Evolutionary conservation across 441 rosid species (phyloP).

Genomic region (Populus hybrid): DNA sequence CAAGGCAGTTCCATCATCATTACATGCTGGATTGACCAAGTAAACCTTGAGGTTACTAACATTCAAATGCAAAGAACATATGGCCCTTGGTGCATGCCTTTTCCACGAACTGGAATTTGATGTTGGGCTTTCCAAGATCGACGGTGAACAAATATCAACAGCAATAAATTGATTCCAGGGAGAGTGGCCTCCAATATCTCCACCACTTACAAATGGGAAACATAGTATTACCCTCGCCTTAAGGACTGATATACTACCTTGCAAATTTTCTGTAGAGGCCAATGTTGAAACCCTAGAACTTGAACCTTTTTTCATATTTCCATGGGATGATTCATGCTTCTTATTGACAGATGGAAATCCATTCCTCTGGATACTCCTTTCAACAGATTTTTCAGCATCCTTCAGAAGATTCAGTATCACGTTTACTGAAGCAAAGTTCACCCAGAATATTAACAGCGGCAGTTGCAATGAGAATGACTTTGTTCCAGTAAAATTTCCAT

Average conservation of each 20-base stretch:
- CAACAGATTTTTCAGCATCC: constrained; percentile 43
- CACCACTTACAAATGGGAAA: constrained; percentile 55
- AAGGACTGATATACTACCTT: constrained; percentile 56
- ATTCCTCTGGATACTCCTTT: constrained; percentile 26
- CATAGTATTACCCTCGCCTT: constrained; percentile 76
- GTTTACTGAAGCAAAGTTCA: constrained; percentile 53
- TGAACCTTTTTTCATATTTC: constrained; percentile 35
- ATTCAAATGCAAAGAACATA: constrained; percentile 51
- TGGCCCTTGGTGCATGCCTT: constrained; percentile 37
- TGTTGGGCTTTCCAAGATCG: constrained; percentile 31
- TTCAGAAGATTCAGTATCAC: constrained; percentile 52
- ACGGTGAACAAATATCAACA: constrained; percentile 54
- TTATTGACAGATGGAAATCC: constrained; percentile 21
- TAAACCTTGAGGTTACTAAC: constrained; percentile 58
- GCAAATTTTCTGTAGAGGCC: constrained; percentile 41
- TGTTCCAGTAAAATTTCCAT: constrained; percentile 36
- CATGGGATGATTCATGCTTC: constrained; percentile 26
- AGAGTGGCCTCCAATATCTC: constrained; percentile 35
- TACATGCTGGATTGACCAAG: constrained; percentile 48
- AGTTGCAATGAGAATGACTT: constrained; percentile 62
- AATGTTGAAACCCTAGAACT: constrained; percentile 27
- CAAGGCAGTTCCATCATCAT: constrained; percentile 34
- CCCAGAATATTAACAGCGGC: constrained; percentile 75
- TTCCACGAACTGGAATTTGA: constrained; percentile 30
- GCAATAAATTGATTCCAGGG: constrained; percentile 73